phyloP scores from a whole-genome alignment of 208 protist genomes.

The Crithidia bombi region DNA sequence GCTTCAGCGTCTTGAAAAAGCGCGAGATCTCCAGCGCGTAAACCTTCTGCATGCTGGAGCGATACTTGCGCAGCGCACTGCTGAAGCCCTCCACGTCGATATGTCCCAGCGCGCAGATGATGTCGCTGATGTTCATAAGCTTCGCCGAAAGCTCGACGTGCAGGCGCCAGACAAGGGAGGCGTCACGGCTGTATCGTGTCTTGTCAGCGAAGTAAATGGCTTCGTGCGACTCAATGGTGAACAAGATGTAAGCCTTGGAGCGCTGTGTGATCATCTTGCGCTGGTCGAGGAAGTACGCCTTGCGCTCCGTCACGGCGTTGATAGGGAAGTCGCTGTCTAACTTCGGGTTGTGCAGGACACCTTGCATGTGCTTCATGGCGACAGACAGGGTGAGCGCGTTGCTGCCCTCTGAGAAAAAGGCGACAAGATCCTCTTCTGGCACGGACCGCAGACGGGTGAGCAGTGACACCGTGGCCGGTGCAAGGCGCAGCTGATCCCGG shows the following conservation, averaged over 20 bases:
- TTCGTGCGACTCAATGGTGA: constrained; percentile 58
- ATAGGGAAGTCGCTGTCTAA: constrained; percentile 83
- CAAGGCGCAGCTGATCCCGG: constrained; percentile 68
- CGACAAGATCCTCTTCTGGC: constrained; percentile 46
- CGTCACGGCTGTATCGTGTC: constrained; percentile 56
- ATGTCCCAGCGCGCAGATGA: constrained; percentile 64
- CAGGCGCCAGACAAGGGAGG: constrained; percentile 75
- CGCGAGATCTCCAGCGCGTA: constrained; percentile 72
- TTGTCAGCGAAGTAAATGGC: constrained; percentile 62
- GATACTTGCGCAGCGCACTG: constrained; percentile 73
- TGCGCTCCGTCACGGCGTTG: constrained; percentile 74
- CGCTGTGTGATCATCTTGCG: constrained; percentile 75
- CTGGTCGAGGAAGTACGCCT: constrained; percentile 75
- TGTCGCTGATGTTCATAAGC: constrained; percentile 62
- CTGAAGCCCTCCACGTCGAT: constrained; percentile 78
- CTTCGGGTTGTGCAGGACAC: constrained; percentile 67
- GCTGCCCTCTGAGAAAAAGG: constrained; percentile 70
- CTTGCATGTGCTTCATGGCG: constrained; percentile 78
- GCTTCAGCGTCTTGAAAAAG: constrained; percentile 77
- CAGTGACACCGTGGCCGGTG: constrained; percentile 43
- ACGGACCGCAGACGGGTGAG: constrained; percentile 52
- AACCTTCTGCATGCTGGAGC: constrained; percentile 81
- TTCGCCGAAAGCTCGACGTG: constrained; percentile 67
- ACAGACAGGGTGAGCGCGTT: constrained; percentile 66
- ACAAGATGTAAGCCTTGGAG: constrained; percentile 67